These are phyloP conservation scores for Davidsoniella neocaledoniae DNA, from an alignment of 2,329 filamentous ascomycete genomes.

Conservation along the genomic window DNA sequence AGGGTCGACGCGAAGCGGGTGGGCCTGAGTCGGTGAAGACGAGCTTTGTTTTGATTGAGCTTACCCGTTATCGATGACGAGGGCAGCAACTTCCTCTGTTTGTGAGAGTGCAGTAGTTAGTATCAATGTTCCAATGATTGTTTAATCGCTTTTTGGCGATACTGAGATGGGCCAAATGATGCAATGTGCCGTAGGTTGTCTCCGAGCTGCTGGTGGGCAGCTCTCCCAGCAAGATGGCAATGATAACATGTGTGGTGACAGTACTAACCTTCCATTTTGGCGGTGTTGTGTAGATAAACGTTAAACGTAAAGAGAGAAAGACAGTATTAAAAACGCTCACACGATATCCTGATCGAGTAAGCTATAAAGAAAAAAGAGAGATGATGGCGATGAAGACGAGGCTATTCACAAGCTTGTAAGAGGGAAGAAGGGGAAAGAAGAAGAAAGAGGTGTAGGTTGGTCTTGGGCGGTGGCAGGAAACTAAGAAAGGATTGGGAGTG, in stretches of 20 bases:
- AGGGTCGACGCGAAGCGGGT: constrained; percentile 10
- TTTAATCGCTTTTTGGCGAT: neutral
- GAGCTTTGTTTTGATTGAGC: constrained; percentile 28
- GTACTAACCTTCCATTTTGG: constrained; percentile 49
- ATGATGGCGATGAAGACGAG: constrained; percentile 12
- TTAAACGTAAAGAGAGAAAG: constrained; percentile 12
- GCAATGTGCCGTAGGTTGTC: neutral
- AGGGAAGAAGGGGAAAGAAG: constrained; percentile 11
- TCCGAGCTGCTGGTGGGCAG: neutral
- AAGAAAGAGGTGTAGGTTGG: constrained; percentile 12
- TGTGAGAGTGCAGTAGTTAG: neutral
- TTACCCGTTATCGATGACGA: constrained; percentile 99
- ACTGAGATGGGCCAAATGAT: neutral
- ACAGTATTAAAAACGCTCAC: constrained; percentile 14
- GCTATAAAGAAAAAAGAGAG: constrained; percentile 13
- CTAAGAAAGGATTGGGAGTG: constrained; percentile 13
- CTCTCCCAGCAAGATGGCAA: constrained; percentile 5
- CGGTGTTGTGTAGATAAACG: constrained; percentile 17
- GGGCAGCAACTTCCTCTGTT: constrained; percentile 97
- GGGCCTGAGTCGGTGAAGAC: constrained; percentile 22
- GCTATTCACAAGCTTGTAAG: constrained; percentile 12
- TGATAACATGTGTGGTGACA: constrained; percentile 4
- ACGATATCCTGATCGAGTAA: constrained; percentile 15
- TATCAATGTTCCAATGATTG: neutral
- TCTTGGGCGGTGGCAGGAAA: constrained; percentile 11